These are phyloP conservation scores for Triglochin maritima DNA, from an alignment of 106 monocot species.

Conservation along the genomic window DNA sequence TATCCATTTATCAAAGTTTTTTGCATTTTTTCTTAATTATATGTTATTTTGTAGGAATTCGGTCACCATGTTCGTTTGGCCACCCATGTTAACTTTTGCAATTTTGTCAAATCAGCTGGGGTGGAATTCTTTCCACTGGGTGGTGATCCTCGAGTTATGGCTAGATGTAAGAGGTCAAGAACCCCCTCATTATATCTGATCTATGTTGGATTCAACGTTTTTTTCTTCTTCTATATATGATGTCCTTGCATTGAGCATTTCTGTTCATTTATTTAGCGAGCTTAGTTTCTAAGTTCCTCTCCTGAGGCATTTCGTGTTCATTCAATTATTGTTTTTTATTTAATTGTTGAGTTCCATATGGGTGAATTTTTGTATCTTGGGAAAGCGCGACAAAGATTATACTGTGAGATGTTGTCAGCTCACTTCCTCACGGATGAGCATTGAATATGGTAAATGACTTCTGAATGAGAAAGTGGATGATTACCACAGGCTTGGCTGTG, in stretches of 20 bases:
- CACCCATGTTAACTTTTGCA: slow-evolving; percentile 68
- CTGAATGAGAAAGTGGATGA: no score
- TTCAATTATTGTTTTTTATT: neutral
- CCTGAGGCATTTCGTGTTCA: neutral
- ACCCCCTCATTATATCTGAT: neutral
- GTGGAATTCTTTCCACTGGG: slow-evolving; percentile 92
- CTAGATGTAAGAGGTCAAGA: slow-evolving; percentile 56
- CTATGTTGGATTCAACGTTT: no score
- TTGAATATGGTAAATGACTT: no score
- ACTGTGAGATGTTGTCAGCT: no score
- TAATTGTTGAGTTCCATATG: neutral
- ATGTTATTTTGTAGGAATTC: slow-evolving; percentile 55
- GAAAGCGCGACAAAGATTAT: no score
- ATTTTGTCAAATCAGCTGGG: slow-evolving; percentile 80
- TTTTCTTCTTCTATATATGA: neutral
- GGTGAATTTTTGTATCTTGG: no score
- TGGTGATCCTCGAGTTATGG: slow-evolving; percentile 88
- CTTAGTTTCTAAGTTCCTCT: no score
- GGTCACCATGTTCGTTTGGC: slow-evolving; percentile 96
- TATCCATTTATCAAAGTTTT: neutral
- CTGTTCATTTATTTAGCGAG: no score
- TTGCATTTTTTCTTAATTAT: neutral
- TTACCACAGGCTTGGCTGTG: no score
- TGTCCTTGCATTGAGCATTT: no score
- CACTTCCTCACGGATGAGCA: no score